Evolutionary conservation across 345 rosid genomes (phyloP), one percentile per base, ranked within the genome.

Genomic region (Gossypium ekmanianum): DNA sequence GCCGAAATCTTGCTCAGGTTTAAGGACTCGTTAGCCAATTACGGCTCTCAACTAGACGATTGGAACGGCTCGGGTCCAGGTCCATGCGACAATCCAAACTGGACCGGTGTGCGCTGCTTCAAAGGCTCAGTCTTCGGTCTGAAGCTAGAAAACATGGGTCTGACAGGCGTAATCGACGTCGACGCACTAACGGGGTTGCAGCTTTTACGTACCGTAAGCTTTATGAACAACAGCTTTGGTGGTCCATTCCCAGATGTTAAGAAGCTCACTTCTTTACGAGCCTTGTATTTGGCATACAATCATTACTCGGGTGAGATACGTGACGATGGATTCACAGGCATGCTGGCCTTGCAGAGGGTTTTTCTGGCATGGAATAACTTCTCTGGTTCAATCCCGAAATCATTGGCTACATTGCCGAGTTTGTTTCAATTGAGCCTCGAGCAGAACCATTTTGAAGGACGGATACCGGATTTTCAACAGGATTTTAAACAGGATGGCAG

Each of bases 61-160:
- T 92, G 98, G 97, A 44, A 64, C n/a, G 56, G 17, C 1, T 14
- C 84, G 3, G 75, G 65, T 0, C 44, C 77, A 0, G 73, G 77
- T 51, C 91, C 92, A 3, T 85, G 88, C 24, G 45, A 70, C 52
- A 3, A 34, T 13, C 26, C 82, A 0, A 76, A 61, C 7, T 94
- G 97, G 98, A 71, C 48, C 0, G 98, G 97, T 4, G 68, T 94
- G 44, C 75, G 61, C 22, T 94, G 98, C 79, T 45, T 18, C 0
- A 73, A 78, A 2, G 84, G 90, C 12, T 2, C 18, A 2, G 81
- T 87, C 2, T 79, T 72, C 50, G 89, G 80, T 13, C 71, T 91
- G 72, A 80, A 75, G 14, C 87, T 92, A 0, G 92, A 89, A 62
- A 82, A 67, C 73, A 89, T 87, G 89, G 88, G 82, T 17, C 84